Evolutionary conservation across 176 grass and related monocot genomes (phyloP).

Genomic region (Stipa capillata): DNA sequence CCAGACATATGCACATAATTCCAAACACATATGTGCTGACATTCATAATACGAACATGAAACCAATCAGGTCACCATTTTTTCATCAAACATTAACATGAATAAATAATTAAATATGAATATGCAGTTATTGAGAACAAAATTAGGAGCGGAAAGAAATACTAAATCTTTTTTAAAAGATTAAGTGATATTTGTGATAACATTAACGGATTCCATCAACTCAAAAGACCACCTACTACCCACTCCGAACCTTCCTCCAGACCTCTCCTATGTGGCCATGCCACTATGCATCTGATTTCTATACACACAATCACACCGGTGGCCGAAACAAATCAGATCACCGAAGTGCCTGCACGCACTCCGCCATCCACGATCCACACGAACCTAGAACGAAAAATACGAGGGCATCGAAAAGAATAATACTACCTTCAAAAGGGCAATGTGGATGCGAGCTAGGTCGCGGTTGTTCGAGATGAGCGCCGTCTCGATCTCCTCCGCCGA

Average conservation of each 20-base stretch:
- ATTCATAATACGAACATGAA: background rate
- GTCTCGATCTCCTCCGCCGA: constrained; percentile 85
- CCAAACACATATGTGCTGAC: too few relatives aligned
- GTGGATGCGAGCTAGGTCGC: constrained; percentile 57
- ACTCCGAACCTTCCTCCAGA: background rate
- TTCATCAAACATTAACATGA: background rate
- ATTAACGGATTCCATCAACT: background rate
- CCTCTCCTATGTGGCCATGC: background rate
- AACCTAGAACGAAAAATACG: background rate
- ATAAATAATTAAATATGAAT: background rate
- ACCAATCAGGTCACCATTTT: background rate
- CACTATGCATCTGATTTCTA: background rate
- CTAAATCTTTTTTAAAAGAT: background rate
- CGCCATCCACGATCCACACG: background rate
- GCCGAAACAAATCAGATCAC: background rate
- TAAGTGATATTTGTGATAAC: background rate
- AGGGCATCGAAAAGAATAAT: background rate
- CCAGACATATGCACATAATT: background rate
- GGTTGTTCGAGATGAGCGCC: constrained; percentile 48
- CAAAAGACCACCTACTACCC: background rate
- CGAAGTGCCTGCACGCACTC: background rate
- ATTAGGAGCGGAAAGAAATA: background rate
- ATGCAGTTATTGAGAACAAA: background rate
- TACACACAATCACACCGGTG: background rate
- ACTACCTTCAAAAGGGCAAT: constrained; percentile 74